A percentile compares a stretch with the other conserved stretches of the same genome.
phyloP scores from a whole-genome alignment of 176 grass and related monocot species.

The Aegilops longissima region DNA sequence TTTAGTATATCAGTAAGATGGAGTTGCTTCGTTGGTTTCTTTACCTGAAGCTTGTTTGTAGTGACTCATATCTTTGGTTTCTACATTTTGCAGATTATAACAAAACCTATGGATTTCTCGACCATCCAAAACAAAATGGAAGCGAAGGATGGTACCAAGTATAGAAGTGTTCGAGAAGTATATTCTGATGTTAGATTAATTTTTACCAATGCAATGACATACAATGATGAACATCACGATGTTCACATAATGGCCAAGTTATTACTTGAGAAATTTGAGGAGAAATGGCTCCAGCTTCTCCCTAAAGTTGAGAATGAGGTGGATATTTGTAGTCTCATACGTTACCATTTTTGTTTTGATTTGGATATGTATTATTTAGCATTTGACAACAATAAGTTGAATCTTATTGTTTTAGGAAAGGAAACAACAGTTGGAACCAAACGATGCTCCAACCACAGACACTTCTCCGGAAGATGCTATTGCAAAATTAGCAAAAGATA shows the following conservation, averaged over 20 bases:
- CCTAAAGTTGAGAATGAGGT: slow-evolving; percentile 93
- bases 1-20: slow-evolving; percentile 12
- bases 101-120: slow-evolving; percentile 90
- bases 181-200: slow-evolving; percentile 90
- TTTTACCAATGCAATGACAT: slow-evolving; percentile 94
- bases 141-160: slow-evolving; percentile 65
- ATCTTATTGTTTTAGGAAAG: slow-evolving; percentile 61
- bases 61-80: slow-evolving; percentile 18
- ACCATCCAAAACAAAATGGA: slow-evolving; percentile 92
- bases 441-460: slow-evolving; percentile 34
- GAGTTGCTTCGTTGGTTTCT: neutral
- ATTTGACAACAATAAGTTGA: neutral
- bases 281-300: slow-evolving; percentile 79
- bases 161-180: slow-evolving; percentile 86
- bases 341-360: neutral
- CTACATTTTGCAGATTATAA: slow-evolving; percentile 67
- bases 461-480: slow-evolving; percentile 57
- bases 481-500: slow-evolving; percentile 75
- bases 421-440: slow-evolving; percentile 62
- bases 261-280: slow-evolving; percentile 88
- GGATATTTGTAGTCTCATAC: slow-evolving; percentile 15
- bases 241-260: slow-evolving; percentile 82
- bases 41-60: slow-evolving; percentile 3
- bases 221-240: slow-evolving; percentile 66
- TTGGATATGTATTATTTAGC: neutral